Percentiles rank a stretch among this genome's conserved stretches.
Conservation (phyloP, 768 basidiomycete genomes). For the Strobilomyces echinocephalus region DNA sequence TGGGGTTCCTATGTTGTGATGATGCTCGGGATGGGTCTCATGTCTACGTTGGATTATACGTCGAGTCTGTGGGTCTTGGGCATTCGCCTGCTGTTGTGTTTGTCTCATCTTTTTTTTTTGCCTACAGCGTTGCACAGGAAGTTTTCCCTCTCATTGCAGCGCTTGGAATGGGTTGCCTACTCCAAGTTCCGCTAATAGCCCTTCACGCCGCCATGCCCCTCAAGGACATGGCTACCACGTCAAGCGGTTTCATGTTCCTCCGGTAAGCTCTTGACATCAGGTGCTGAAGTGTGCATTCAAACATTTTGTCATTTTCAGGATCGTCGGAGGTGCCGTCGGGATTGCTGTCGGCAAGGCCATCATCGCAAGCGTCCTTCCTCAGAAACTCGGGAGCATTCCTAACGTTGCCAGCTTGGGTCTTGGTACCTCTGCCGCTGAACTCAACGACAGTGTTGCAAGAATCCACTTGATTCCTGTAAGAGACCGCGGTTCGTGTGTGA, state of each 20-base stretch:
- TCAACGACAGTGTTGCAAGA: slow-evolving; percentile 42
- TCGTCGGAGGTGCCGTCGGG: slow-evolving; percentile 68
- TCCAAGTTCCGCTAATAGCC: slow-evolving; percentile 64
- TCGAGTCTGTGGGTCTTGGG: slow-evolving; percentile 35
- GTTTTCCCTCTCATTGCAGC: slow-evolving; percentile 65
- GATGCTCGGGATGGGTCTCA: slow-evolving; percentile 65
- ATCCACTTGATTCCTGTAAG: slow-evolving; percentile 30
- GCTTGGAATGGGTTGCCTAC: slow-evolving; percentile 59
- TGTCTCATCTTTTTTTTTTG: not conserved
- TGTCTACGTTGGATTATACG: slow-evolving; percentile 60
- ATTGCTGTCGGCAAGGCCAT: slow-evolving; percentile 70
- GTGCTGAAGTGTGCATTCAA: not conserved
- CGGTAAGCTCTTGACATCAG: slow-evolving; percentile 34
- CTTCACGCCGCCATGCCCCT: slow-evolving; percentile 86
- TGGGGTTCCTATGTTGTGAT: slow-evolving; percentile 59
- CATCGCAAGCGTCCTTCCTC: slow-evolving; percentile 49
- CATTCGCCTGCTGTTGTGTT: not conserved
- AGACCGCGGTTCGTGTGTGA: not conserved
- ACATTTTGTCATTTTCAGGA: slow-evolving; percentile 33
- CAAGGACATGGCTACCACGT: slow-evolving; percentile 77
- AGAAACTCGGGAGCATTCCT: slow-evolving; percentile 32
- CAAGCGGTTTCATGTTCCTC: slow-evolving; percentile 66
- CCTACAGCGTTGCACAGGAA: slow-evolving; percentile 51
- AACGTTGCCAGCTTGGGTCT: slow-evolving; percentile 19
- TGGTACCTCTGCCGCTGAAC: slow-evolving; percentile 36